Evolutionary conservation across 108 stramenopile species (phyloP).

Genomic region (Aurantiochytrium sp.): DNA sequence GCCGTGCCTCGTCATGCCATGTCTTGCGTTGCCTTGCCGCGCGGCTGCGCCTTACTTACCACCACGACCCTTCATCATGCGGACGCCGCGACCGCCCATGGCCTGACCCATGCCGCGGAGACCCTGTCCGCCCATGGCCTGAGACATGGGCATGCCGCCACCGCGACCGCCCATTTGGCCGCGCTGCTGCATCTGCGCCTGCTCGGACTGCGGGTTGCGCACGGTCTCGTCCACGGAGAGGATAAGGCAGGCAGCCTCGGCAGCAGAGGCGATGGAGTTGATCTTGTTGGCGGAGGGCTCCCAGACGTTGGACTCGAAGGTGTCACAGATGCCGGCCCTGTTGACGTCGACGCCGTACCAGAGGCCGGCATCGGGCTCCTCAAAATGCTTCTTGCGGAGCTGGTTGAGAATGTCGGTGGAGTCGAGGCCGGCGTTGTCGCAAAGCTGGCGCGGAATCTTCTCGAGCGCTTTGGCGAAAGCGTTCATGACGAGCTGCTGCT

Average conservation of each 20-base stretch:
- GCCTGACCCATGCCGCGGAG: slow-evolving; percentile 33
- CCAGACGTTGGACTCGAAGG: slow-evolving; percentile 89
- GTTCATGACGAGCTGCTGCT: slow-evolving; percentile 86
- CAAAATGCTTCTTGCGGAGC: slow-evolving; percentile 82
- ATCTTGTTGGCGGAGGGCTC: slow-evolving; percentile 95
- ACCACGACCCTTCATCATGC: slow-evolving; percentile 32
- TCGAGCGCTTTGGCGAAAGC: slow-evolving; percentile 91
- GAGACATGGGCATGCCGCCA: slow-evolving; percentile 46
- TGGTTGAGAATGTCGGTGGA: slow-evolving; percentile 90
- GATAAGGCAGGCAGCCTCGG: slow-evolving; percentile 96
- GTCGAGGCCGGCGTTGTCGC: slow-evolving; percentile 96
- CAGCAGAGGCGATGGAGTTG: slow-evolving; percentile 80
- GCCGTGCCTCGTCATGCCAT: too few species aligned
- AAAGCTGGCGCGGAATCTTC: slow-evolving; percentile 90
- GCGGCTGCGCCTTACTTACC: too few species aligned
- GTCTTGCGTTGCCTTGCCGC: too few species aligned
- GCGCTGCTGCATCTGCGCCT: slow-evolving; percentile 69
- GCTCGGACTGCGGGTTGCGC: slow-evolving; percentile 79
- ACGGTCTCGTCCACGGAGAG: slow-evolving; percentile 98
- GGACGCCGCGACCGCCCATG: slow-evolving; percentile 36
- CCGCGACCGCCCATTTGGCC: slow-evolving; percentile 54
- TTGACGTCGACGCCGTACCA: slow-evolving; percentile 96
- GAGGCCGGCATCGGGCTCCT: slow-evolving; percentile 56
- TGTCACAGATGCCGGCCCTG: slow-evolving; percentile 85
- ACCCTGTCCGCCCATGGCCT: slow-evolving; percentile 40